These are phyloP conservation scores for Solanum pinnatisectum DNA, from an alignment of 257 asterid species.

Conservation along the genomic window DNA sequence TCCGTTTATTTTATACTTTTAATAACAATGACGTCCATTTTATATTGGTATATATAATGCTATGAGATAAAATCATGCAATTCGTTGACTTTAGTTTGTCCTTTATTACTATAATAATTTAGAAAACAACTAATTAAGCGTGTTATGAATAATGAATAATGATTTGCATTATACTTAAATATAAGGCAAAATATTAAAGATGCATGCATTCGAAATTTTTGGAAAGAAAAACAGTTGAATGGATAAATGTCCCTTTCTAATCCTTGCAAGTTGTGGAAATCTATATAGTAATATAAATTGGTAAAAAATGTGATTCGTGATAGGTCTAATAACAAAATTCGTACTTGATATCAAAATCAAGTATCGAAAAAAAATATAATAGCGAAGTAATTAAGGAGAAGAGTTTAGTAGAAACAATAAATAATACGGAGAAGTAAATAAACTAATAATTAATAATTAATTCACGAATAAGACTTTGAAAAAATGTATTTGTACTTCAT, in stretches of 20 bases:
- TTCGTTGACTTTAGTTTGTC: neutral
- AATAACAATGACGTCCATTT: neutral
- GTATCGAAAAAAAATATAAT: neutral
- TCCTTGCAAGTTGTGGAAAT: neutral
- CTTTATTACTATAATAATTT: neutral
- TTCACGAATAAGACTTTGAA: neutral
- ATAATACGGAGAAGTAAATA: neutral
- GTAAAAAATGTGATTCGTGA: neutral
- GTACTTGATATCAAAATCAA: neutral
- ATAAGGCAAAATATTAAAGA: neutral
- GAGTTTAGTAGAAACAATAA: neutral
- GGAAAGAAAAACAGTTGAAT: neutral
- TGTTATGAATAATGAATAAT: neutral
- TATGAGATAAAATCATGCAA: neutral
- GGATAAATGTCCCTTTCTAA: neutral
- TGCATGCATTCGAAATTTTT: neutral
- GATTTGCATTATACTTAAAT: neutral
- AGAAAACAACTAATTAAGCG: neutral
- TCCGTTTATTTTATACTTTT: neutral
- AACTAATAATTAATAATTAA: too few species aligned
- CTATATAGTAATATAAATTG: neutral
- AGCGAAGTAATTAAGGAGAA: neutral
- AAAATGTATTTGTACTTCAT: neutral
- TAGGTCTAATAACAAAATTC: neutral
- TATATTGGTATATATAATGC: neutral